Base-by-base conservation (phyloP, 139 green algal species). In the Marvania coccoides region DNA sequence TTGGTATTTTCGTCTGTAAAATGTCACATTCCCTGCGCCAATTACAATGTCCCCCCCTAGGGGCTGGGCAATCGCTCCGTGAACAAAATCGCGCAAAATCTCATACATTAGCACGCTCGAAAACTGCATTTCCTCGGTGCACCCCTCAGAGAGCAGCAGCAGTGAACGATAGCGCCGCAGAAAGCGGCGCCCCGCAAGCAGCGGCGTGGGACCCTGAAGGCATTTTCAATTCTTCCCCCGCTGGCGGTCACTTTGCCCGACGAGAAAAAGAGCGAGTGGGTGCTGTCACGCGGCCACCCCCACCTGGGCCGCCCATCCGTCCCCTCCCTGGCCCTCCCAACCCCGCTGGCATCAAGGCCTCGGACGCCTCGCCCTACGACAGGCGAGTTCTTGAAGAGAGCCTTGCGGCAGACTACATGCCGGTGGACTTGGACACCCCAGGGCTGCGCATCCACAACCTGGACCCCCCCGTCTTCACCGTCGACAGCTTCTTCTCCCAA, bases 391-490 rank as follows among this genome's bases (percentile, higher is more conserved):
- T 66, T 35, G 48, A 61, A 58, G 31, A 47, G 13, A 33, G 65
- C 28, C 23, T 72, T 40, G 47, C 39, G 5, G 56, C 67, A n/a
- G 35, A 42, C 45, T 86, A 76, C 65, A 40, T 87, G 54, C 71
- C 81, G 2, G 58, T 87, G 10, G 58, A 87, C 42, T 39, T 87
- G 26, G 63, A 83, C 54, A 69, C 54, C 7, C 63, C 80, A 3
- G 76, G 81, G 33, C 45, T 87, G 19, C 59, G 63, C 9, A 62
- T 89, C 6, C 59, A 79, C 23, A 71, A 88, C 71, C 48, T 89
- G 26, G 83, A 90, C 54, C 83, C 83, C 0, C 76, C 80, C 10
- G 51, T 89, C 3, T 66, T 88, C 30, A 73, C 60, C 1, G 47
- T 90, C 5, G 65, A 85, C 5, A 51, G 31, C 14, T 87, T 88